Evolutionary conservation across 2,329 filamentous ascomycete genomes (phyloP), one percentile per base, ranked within the genome.

Genomic region (Parastagonospora avenae): DNA sequence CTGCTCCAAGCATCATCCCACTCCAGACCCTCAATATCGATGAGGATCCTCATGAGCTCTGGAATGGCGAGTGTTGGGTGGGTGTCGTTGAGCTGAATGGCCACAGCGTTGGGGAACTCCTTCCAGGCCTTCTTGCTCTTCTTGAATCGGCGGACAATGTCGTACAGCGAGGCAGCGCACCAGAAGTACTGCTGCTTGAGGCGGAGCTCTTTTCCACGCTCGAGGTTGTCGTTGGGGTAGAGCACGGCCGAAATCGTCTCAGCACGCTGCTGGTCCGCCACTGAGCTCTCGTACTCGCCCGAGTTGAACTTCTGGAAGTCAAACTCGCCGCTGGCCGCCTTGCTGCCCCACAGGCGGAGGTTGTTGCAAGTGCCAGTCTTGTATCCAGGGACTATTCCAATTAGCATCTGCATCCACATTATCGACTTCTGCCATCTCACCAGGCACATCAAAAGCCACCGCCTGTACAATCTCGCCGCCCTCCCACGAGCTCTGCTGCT

Each of bases 111-210:
- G 38, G 93, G 83, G 77, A 99, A 99, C 68, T 96, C 90, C 60
- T 78, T 87, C 94, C 94, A 99, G 7, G 88, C 79, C 57, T 93
- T 87, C 79, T 91, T 92, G 14, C 91, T 87, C 84, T 97, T 99
- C 82, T 97, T 99, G 86, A 97, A 99, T 52, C 94, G 88, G 51
- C 94, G 90, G 53, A 99, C 89, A 71, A 99, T 99, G 68, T 99
- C 94, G 70, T 91, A 91, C 4, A 99, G 83, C 12, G 94, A 99
- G 12, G 94, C 94, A 45, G 94, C 92, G 69, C 96, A 96, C 94
- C 94, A 99, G 79, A 99, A 99, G 82, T 99, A 99, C 75, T 99
- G 94, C 76, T 99, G 94, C 84, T 99, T 99, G 75, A 99, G 78
- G 46, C 94, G 91, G 57, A 99, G 85, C 80, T 99, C 94, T 77